Percentiles rank a stretch among this genome's conserved stretches.
Conservation (phyloP, 495 filamentous ascomycete genomes). For the Penicillium argentinense region DNA sequence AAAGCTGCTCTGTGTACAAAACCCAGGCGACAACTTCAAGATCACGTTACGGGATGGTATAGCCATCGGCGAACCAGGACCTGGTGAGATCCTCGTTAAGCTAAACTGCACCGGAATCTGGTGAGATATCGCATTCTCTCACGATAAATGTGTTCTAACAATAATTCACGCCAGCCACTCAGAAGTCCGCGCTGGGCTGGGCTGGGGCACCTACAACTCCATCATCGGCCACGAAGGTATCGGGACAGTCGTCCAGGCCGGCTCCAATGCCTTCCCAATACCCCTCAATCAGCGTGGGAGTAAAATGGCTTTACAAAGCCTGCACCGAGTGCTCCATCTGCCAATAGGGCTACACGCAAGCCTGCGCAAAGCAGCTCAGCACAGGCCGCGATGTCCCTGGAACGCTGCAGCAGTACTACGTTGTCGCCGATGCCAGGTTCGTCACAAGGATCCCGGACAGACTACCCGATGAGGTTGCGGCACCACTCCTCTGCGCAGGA, state of each 20-base stretch:
- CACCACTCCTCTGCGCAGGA: slow-evolving; percentile 37
- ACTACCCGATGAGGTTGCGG: slow-evolving; percentile 28
- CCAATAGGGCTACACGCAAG: slow-evolving; percentile 19
- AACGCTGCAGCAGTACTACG: slow-evolving; percentile 41
- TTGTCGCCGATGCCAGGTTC: slow-evolving; percentile 29
- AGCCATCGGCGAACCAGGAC: slow-evolving; percentile 10
- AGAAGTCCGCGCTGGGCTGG: slow-evolving; percentile 23
- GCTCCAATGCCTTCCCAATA: slow-evolving; percentile 14
- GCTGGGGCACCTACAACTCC: slow-evolving; percentile 23
- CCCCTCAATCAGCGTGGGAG: slow-evolving; percentile 31
- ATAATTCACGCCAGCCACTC: too few species aligned
- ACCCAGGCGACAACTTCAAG: slow-evolving; percentile 14
- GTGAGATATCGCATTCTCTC: too few species aligned
- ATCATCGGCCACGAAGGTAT: slow-evolving; percentile 43
- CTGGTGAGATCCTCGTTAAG: slow-evolving; percentile 21
- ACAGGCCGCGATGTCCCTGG: slow-evolving; percentile 35
- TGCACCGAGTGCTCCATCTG: slow-evolving; percentile 41
- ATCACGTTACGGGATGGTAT: slow-evolving; percentile 11
- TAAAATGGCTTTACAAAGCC: slow-evolving; percentile 41
- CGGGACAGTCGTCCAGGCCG: slow-evolving; percentile 28
- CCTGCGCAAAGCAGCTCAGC: slow-evolving; percentile 36
- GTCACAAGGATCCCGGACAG: slow-evolving; percentile 28
- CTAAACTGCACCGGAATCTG: slow-evolving; percentile 22
- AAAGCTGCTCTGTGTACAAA: slow-evolving; percentile 20
- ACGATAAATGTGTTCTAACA: too few species aligned